Base-by-base conservation (phyloP, 345 rosid genomes). In the Salix arbutifolia region DNA sequence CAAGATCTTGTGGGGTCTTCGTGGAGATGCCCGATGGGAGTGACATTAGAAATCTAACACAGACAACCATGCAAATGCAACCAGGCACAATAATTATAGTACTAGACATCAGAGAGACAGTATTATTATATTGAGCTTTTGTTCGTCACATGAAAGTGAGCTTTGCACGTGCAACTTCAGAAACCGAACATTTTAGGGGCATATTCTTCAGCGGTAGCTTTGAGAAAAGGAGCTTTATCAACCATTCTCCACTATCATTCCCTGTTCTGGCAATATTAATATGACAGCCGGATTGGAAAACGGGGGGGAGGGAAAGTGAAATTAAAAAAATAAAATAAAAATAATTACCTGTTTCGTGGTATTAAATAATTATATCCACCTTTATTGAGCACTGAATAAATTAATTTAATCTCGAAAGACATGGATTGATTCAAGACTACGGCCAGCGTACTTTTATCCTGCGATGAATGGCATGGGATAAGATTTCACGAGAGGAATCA, bases 141-240 rank as follows among this genome's bases (percentile, higher is more conserved):
- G 53, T 25, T 61, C 5, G 46, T 13, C 50, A 72, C 61, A 5
- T 74, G 77, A 64, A 76, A 56, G 10, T 56, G 60, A 61, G 44
- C 12, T 8, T 42, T 13, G 30, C 62, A 68, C 60, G 60, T 58
- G 73, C 38, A 58, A 2, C 28, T 10, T 3, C 2, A 33, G 16
- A 52, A 67, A 21, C 4, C 42, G 73, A 60, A 76, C 60, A 60
- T 76, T n/a, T 17, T 0, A 28, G 44, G 8, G 1, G 69, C 74
- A 76, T 76, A 69, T 76, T 42, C 79, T 68, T 74, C 10, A 33
- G n/a, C 4, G 71, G 44, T 50, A 71, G 38, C 28, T 14, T 11
- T 19, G 48, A 26, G 40, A 69, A 74, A 42, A 30, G 58, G 19
- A 44, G 52, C 69, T 28, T 14, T 18, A 6, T 25, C 52, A 11